Conservation (phyloP, 495 filamentous ascomycete genomes). For the Podospora fimiseda region DNA sequence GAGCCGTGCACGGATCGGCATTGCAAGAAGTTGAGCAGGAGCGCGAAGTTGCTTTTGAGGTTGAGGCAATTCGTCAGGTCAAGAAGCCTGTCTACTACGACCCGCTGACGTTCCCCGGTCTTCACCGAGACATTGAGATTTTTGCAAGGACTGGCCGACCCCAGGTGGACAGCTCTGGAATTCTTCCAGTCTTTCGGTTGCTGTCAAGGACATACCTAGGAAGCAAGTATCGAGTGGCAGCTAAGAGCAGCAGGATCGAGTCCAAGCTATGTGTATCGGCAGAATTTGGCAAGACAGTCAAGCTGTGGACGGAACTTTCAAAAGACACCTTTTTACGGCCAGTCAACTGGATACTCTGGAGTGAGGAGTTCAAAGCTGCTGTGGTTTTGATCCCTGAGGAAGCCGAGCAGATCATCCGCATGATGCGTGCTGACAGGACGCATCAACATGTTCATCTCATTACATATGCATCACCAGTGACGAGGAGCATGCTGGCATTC, state of each 20-base stretch:
- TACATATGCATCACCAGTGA: slow-evolving; percentile 48
- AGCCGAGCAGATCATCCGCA: slow-evolving; percentile 41
- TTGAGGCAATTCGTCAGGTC: slow-evolving; percentile 46
- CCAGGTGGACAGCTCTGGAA: slow-evolving; percentile 13
- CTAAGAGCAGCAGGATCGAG: background rate
- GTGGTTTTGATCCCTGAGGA: slow-evolving; percentile 52
- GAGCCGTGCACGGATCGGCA: slow-evolving; percentile 34
- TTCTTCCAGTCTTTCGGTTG: slow-evolving; percentile 23
- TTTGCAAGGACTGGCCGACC: slow-evolving; percentile 25
- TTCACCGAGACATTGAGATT: slow-evolving; percentile 19
- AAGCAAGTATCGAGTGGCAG: slow-evolving; percentile 16
- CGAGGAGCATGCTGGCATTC: slow-evolving; percentile 48
- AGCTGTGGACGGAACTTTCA: slow-evolving; percentile 8
- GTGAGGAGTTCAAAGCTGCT: slow-evolving; percentile 25
- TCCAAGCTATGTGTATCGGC: slow-evolving; percentile 30
- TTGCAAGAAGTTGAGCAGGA: slow-evolving; percentile 52
- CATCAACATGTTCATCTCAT: slow-evolving; percentile 30
- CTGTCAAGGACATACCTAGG: slow-evolving; percentile 24
- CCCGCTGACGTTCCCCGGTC: slow-evolving; percentile 26
- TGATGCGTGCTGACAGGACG: slow-evolving; percentile 15
- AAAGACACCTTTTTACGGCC: slow-evolving; percentile 35
- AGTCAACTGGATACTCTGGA: slow-evolving; percentile 38
- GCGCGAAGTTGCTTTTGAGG: slow-evolving; percentile 40
- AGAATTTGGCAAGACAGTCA: slow-evolving; percentile 29
- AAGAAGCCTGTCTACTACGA: slow-evolving; percentile 28